phyloP scores from a whole-genome alignment of 2,329 filamentous ascomycete species.

The Pseudogymnoascus pannorum region DNA sequence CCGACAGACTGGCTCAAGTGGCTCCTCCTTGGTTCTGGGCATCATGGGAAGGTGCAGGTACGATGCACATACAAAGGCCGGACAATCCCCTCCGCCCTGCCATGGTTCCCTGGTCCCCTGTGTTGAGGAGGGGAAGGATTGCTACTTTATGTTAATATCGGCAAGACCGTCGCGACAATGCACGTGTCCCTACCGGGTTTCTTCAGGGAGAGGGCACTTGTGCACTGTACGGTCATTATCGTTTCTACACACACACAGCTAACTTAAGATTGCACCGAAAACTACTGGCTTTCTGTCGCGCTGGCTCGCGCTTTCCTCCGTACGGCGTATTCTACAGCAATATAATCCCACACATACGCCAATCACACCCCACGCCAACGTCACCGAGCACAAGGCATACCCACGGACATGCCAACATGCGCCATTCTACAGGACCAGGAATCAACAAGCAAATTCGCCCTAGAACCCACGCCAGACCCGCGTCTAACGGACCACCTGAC shows the following conservation, averaged over 20 bases:
- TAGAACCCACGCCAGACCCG: not conserved
- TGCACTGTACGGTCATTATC: not conserved
- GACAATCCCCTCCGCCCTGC: not conserved
- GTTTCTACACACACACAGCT: not conserved
- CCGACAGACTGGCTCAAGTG: constrained; percentile 5
- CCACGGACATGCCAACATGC: not conserved
- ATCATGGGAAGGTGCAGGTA: not conserved
- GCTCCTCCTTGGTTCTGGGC: not conserved
- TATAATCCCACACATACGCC: not conserved
- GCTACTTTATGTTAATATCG: not conserved
- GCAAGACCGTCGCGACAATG: not conserved
- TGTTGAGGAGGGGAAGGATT: not conserved
- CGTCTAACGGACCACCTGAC: constrained; percentile 1
- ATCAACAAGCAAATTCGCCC: not conserved
- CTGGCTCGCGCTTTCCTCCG: too few species aligned
- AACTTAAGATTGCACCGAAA: constrained; percentile 3
- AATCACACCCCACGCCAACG: not conserved
- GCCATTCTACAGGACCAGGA: constrained; percentile 3
- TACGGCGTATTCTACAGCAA: constrained; percentile 2
- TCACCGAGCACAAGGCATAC: not conserved
- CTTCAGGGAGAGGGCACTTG: too few species aligned
- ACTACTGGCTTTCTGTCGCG: constrained; percentile 1
- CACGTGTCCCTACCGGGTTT: not conserved
- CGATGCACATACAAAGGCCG: not conserved
- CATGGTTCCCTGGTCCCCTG: not conserved